Percentiles rank a stretch among this genome's conserved stretches.
Evolutionary conservation across 2,329 filamentous ascomycete species (phyloP).

Genomic region (Bipolaris sorokiniana): DNA sequence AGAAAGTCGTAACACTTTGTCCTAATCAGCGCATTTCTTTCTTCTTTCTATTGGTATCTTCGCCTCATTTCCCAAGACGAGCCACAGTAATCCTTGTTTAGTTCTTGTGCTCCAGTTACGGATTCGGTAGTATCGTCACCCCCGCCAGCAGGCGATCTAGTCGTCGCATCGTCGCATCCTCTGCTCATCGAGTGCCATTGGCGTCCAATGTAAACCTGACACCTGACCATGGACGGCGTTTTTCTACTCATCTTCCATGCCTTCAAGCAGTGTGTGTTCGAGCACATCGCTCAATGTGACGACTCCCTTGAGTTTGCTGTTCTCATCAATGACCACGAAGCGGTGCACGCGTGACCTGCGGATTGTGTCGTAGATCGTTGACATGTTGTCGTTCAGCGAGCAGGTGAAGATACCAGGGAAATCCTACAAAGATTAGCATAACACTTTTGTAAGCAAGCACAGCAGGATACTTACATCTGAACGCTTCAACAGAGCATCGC

Average conservation of each 20-base stretch:
- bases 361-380: conserved; percentile 96
- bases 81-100: not conserved
- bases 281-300: conserved; percentile 96
- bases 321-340: conserved; percentile 89
- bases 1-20: not conserved
- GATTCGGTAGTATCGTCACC: not conserved
- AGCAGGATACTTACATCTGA: conserved; percentile 64
- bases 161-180: conserved; percentile 10
- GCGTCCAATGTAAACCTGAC: conserved; percentile 9
- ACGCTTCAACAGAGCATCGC: conserved; percentile 85
- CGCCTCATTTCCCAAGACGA: not conserved
- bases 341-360: conserved; percentile 93
- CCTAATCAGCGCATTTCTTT: not conserved
- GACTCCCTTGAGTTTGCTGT: conserved; percentile 83
- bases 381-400: conserved; percentile 85
- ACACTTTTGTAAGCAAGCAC: not conserved
- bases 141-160: not conserved
- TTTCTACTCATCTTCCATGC: conserved; percentile 61
- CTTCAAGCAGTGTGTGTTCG: conserved; percentile 87
- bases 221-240: conserved; percentile 5
- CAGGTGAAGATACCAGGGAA: conserved; percentile 98
- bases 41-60: not conserved
- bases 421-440: conserved; percentile 61
- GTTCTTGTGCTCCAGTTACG: not conserved
- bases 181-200: conserved; percentile 1